These are phyloP conservation scores for Paecilomyces sp. DNA, from an alignment of 2,329 filamentous ascomycete species.

Conservation along the genomic window DNA sequence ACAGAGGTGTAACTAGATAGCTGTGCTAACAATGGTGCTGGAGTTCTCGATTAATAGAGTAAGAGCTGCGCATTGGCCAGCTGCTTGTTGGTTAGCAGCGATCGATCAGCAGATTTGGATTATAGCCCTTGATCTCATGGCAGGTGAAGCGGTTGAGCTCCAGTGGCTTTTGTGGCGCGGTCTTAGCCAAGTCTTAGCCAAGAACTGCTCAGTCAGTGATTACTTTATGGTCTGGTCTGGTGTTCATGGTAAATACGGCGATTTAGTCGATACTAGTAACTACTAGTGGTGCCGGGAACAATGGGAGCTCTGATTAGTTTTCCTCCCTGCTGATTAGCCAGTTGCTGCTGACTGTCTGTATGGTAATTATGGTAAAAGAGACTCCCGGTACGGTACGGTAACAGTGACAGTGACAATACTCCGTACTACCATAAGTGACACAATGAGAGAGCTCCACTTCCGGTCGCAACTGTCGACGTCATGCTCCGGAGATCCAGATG, in stretches of 20 bases:
- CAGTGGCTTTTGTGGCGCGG: background rate
- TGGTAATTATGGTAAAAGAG: too few species aligned
- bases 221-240: too few species aligned
- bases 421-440: too few species aligned
- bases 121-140: background rate
- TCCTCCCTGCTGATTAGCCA: too few species aligned
- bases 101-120: background rate
- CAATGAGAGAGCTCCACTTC: background rate
- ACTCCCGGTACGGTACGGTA: too few species aligned
- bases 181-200: background rate
- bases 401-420: too few species aligned
- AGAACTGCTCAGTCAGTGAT: background rate
- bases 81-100: background rate
- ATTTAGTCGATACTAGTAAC: too few species aligned
- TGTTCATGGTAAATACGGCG: too few species aligned
- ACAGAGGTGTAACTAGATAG: background rate
- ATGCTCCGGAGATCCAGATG: background rate
- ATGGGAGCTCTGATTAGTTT: too few species aligned
- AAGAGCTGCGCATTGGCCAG: background rate
- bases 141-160: background rate
- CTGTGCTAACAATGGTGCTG: conserved; percentile 1
- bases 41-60: background rate
- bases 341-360: too few species aligned
- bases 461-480: background rate
- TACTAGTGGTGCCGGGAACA: too few species aligned